Percentiles rank a stretch among this genome's conserved stretches.
Conservation (phyloP, 169 alveolate genomes). For the Cryptosporidium sp. region DNA sequence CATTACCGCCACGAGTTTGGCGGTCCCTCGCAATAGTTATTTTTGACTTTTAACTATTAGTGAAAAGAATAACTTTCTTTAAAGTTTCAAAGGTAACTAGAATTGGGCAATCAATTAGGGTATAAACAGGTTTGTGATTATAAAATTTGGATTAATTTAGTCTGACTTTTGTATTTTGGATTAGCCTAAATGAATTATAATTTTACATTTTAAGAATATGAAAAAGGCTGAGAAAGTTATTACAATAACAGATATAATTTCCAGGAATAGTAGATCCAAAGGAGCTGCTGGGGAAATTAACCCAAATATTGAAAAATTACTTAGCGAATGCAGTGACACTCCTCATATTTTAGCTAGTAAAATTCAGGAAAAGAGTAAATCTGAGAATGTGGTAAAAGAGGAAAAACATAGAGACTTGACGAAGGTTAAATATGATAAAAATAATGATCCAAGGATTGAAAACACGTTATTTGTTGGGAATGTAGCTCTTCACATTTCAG, state of each 20-base stretch:
- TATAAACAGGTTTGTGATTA: too few relatives aligned
- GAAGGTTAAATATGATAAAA: conserved; percentile 22
- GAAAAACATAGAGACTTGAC: background rate
- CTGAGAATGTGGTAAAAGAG: background rate
- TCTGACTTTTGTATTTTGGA: too few relatives aligned
- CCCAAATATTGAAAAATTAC: conserved; percentile 23
- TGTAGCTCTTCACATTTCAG: conserved; percentile 35
- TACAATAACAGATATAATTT: background rate
- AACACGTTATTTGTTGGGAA: conserved; percentile 64
- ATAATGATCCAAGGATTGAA: conserved; percentile 60
- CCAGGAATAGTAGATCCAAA: background rate
- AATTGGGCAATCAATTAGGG: too few relatives aligned
- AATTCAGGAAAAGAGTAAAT: background rate
- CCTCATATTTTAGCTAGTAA: background rate
- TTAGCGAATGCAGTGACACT: conserved; percentile 14
- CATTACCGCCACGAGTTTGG: background rate
- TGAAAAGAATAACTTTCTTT: too few relatives aligned
- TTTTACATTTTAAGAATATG: background rate
- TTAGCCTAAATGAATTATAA: background rate
- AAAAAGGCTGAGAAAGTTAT: background rate
- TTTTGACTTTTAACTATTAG: background rate
- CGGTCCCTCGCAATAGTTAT: background rate
- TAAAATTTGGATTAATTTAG: too few relatives aligned
- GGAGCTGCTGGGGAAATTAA: background rate
- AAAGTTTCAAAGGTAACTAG: background rate